Base-by-base conservation (phyloP, 768 basidiomycete species). In the Auricularia sp. region DNA sequence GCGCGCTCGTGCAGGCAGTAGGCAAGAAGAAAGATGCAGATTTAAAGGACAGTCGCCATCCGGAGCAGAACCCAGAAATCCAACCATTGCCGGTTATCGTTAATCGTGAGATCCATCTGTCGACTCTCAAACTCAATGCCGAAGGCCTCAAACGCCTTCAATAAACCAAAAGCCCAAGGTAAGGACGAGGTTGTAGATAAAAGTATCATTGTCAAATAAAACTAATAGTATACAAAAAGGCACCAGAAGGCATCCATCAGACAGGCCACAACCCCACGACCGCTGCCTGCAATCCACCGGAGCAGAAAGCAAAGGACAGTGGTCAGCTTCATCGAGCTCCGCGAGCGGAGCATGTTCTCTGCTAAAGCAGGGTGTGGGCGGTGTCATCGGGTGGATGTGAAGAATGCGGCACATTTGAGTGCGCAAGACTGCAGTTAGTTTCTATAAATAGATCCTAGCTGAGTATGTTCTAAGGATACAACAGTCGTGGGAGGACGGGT, bases 381-480 rank as follows among this genome's bases (percentile, higher is more conserved):
- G 10, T 59, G 56, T 59, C 56, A 59, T 59, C 56, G 56, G 10
- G 56, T 33, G 34, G 24, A 59, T 13, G 34, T 59, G 56, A 59
- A 59, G 56, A 59, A 59, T 59, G 56, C 56, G 56, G 24, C 56
- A 59, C 56, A 18, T 59, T 29, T 33, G 56, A 59, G 56, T 59
- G 56, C 24, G 56, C 56, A 18, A 59, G 56, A 59, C 56, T 51
- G 34, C 56, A 59, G 56, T 59, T 59, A 59, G 56, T 33, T 33
- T 59, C 56, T 59, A 59, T 59, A 59, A 35, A 36, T 59, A 59
- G 56, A 59, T 59, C 56, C 56, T 59, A 59, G 56, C 56, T 59
- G 56, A 59, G 56, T 59, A 59, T 59, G 56, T 59, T 59, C 56
- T 59, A 35, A 35, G 34, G 56, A 59, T n/a, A 8, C 24, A 14